Conservation (phyloP, 2,329 filamentous ascomycete species). For the Stagonosporopsis chrysanthemi region DNA sequence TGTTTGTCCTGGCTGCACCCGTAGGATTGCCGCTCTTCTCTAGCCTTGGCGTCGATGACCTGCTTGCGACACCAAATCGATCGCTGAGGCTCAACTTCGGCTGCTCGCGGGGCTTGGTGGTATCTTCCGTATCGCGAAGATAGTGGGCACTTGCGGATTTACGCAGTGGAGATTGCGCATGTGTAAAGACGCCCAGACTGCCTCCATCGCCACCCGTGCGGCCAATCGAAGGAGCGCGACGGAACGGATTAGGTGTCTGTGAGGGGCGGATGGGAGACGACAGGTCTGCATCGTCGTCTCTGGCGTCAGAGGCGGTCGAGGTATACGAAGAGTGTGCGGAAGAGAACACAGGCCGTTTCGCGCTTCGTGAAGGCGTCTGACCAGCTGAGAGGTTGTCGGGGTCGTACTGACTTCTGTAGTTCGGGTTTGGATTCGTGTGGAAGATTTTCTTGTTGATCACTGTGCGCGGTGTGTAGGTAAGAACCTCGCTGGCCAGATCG, state of each 20-base stretch:
- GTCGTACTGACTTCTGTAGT: conserved; percentile 76
- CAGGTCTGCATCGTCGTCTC: conserved; percentile 48
- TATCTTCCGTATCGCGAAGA: conserved; percentile 40
- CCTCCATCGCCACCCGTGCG: conserved; percentile 70
- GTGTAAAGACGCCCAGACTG: conserved; percentile 79
- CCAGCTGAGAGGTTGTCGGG: conserved; percentile 60
- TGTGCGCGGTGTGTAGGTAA: conserved; percentile 68
- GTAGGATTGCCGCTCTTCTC: conserved; percentile 20
- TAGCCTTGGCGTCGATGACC: conserved; percentile 12
- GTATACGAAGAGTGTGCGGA: conserved; percentile 46
- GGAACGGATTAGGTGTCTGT: conserved; percentile 57
- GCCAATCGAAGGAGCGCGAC: conserved; percentile 60
- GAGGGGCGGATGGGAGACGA: conserved; percentile 57
- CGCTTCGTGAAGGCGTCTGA: conserved; percentile 26
- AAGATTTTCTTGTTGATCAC: conserved; percentile 77
- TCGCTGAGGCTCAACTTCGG: conserved; percentile 16
- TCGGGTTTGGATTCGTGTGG: conserved; percentile 81
- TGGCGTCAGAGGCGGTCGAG: conserved; percentile 48
- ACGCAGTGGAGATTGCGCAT: conserved; percentile 82
- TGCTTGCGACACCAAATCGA: conserved; percentile 13
- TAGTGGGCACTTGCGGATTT: conserved; percentile 73
- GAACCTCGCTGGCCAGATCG: conserved; percentile 59
- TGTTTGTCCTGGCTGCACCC: conserved; percentile 32
- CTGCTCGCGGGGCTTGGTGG: conserved; percentile 1
- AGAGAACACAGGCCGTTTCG: conserved; percentile 29